Base-by-base conservation (phyloP, 163 green algal genomes). In the Chlamydomonas reinhardtii region DNA sequence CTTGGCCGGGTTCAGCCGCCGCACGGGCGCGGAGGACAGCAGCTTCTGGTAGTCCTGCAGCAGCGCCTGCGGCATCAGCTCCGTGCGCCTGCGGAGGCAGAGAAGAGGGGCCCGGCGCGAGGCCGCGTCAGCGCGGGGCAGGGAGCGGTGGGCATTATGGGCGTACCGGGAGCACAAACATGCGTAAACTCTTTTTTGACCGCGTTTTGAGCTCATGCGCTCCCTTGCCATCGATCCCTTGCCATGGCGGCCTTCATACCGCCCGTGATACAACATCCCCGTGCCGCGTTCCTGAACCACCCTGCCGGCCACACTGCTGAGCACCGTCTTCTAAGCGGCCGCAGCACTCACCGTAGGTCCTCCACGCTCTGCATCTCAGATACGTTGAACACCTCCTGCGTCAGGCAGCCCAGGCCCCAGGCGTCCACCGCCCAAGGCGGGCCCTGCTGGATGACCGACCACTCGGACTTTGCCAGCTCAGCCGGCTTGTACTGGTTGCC, bases 371-470 rank as follows among this genome's bases (percentile, higher is more conserved):
- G 66, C 89, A 92, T 91, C 54, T 83, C 61, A 37, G 77, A 61
- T 25, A 39, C 37, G 69, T 71, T 88, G 91, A 96, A 99, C 20
- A 97, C 89, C 93, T 99, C 98, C 91, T 99, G 96, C 70, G 99
- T 98, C 54, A 99, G 92, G 90, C 97, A 99, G 62, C 98, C 98
- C 73, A 99, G 93, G 3, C 98, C 98, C 98, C 98, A 99, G 25
- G 96, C 94, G 86, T 99, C 98, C 61, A 99, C 96, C 24, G 96
- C 96, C 94, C 96, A 99, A 17, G 96, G 90, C 0, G 98, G 98
- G 2, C 83, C 86, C 52, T 95, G 76, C 37, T 85, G 70, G 8
- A 99, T 86, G 0, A 88, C 85, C 31, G 93, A 85, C 96, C 97
- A 99, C 48, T 99, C 96, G 14, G 43, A 78, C 76, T 95, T 95